Evolutionary conservation across 345 rosid species (phyloP).

Genomic region (Aethionema arabicum): DNA sequence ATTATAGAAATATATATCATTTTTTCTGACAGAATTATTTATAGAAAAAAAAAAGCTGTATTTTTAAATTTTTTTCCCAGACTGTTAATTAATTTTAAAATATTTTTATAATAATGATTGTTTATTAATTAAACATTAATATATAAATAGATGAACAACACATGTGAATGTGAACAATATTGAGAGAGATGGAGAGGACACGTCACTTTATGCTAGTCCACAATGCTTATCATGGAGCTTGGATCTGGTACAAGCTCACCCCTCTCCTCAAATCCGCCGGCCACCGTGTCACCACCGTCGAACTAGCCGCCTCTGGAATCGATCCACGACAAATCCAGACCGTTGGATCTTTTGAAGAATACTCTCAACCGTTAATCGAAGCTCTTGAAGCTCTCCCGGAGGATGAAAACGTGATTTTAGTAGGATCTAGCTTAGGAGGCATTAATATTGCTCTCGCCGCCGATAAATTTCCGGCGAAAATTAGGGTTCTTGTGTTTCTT

Average conservation of each 20-base stretch:
- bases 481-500: conserved; percentile 31
- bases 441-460: conserved; percentile 33
- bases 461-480: conserved; percentile 25
- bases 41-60: too few relatives aligned
- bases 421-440: conserved; percentile 41
- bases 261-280: conserved; percentile 39
- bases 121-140: too few relatives aligned
- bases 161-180: background rate
- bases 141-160: too few relatives aligned
- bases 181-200: conserved; percentile 26
- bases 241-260: conserved; percentile 43
- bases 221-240: conserved; percentile 40
- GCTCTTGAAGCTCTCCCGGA: conserved; percentile 30
- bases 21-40: too few relatives aligned
- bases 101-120: too few relatives aligned
- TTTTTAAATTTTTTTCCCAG: too few relatives aligned
- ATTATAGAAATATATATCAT: too few relatives aligned
- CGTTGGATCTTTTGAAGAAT: conserved; percentile 28
- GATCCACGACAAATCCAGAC: conserved; percentile 36
- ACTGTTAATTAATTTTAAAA: too few relatives aligned
- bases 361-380: conserved; percentile 36
- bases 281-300: conserved; percentile 39
- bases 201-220: conserved; percentile 40
- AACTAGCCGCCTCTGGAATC: conserved; percentile 39
- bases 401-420: conserved; percentile 33